Evolutionary conservation across 2,329 filamentous ascomycete genomes (phyloP), one percentile per base, ranked within the genome.

Genomic region (Talaromyces sp.): DNA sequence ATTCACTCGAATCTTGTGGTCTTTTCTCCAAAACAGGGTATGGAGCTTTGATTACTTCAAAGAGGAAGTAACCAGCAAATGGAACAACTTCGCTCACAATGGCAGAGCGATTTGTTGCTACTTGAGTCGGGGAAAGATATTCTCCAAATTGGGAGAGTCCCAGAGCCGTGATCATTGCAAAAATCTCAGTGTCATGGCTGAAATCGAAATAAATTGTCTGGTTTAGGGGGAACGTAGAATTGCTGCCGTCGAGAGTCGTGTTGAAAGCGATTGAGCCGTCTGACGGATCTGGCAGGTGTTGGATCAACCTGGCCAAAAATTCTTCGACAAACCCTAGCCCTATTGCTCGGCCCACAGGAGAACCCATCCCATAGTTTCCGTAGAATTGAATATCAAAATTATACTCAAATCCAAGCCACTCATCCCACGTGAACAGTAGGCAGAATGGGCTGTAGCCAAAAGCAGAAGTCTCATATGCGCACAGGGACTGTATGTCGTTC

Each of bases 171-270:
- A 92, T 77, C 65, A 92, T 84, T 30, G 83, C 83, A 67, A 88
- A 80, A 63, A 91, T 90, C 70, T 89, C 90, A 34, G 87, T 89
- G 74, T 93, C 90, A 73, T 93, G 90, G 16, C 85, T 87, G 72
- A 92, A 92, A 77, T 92, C 90, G 56, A 92, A 84, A 73, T 92
- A 91, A 16, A 93, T 79, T 27, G 79, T 83, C 71, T 93, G 90
- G 70, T 91, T 85, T 4, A 90, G 76, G 0, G 90, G 90, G 72
- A 93, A 93, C 0, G 89, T 92, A 40, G 79, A 78, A 0, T 82
- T 82, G 73, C 83, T 90, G 69, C 81, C 85, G 60, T 72, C 70
- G 3, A 75, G 64, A 5, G 73, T 76, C 50, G 66, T 62, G 62
- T 75, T 81, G 53, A 80, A 71, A 68, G 90, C 87, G 70, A 68